A percentile compares a stretch with the other conserved stretches of the same genome.
phyloP scores from a whole-genome alignment of 1,284 basidiomycete species.

The Ceratorhiza oryzae-sativae region DNA sequence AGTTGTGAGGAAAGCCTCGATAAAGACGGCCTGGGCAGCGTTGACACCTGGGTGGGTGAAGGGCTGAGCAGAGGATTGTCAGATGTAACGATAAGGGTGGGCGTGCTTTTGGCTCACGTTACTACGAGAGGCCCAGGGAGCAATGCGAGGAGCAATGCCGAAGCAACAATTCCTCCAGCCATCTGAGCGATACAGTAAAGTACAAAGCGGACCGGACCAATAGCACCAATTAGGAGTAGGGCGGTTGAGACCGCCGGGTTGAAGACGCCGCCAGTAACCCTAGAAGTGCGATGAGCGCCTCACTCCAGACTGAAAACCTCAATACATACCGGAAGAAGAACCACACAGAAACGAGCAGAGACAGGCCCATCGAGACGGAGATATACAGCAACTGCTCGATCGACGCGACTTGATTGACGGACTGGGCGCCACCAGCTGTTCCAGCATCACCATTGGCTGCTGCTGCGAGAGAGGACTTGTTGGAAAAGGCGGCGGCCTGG shows the following conservation, averaged over 20 bases:
- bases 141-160: conserved; percentile 66
- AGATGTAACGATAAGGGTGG: neutral
- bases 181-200: conserved; percentile 70
- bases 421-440: neutral
- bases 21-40: conserved; percentile 39
- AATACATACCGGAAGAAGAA: conserved; percentile 6
- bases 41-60: conserved; percentile 26
- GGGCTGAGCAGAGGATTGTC: conserved; percentile 35
- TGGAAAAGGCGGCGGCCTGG: conserved; percentile 39
- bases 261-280: conserved; percentile 55
- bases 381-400: neutral
- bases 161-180: conserved; percentile 66
- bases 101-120: conserved; percentile 54
- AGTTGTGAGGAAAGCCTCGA: conserved; percentile 40
- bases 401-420: neutral
- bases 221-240: conserved; percentile 64
- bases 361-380: neutral
- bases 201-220: conserved; percentile 67
- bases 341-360: neutral
- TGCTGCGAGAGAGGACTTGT: conserved; percentile 8
- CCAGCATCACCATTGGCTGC: conserved; percentile 17
- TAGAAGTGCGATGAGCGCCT: neutral
- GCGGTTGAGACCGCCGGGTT: conserved; percentile 74
- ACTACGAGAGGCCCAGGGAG: conserved; percentile 66
- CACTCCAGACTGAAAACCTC: too few relatives aligned